phyloP scores from a whole-genome alignment of 73 alveolate species.

The Paramecium sonneborni region DNA sequence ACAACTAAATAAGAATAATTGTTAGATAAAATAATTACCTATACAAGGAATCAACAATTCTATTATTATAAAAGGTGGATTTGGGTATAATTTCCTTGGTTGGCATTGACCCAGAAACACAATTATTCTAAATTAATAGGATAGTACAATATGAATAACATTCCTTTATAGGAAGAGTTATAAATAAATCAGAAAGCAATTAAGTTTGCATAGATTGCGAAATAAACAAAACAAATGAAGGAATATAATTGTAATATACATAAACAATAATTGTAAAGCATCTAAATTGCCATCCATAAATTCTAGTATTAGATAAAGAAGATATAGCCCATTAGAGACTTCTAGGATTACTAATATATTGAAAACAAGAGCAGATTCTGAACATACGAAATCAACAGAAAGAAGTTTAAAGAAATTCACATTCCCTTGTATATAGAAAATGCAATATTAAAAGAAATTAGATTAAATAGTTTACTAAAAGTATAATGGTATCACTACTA shows the following conservation, averaged over 20 bases:
- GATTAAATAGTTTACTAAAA: conserved; percentile 20
- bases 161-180: background rate
- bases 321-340: conserved; percentile 19
- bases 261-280: background rate
- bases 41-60: background rate
- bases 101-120: background rate
- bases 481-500: background rate
- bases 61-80: conserved; percentile 50
- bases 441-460: background rate
- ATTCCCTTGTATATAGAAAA: background rate
- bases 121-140: background rate
- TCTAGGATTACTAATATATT: background rate
- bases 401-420: background rate
- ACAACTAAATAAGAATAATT: background rate
- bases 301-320: background rate
- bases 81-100: conserved; percentile 51
- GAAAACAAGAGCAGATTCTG: background rate
- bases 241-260: background rate
- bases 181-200: background rate
- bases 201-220: background rate
- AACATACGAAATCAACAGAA: background rate
- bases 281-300: background rate
- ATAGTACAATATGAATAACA: background rate
- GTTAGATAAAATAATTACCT: background rate
- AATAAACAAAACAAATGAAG: background rate